Percentiles rank a stretch among this genome's conserved stretches.
Conservation (phyloP, 129 eudicot genomes). For the Tanacetum coccineum region DNA sequence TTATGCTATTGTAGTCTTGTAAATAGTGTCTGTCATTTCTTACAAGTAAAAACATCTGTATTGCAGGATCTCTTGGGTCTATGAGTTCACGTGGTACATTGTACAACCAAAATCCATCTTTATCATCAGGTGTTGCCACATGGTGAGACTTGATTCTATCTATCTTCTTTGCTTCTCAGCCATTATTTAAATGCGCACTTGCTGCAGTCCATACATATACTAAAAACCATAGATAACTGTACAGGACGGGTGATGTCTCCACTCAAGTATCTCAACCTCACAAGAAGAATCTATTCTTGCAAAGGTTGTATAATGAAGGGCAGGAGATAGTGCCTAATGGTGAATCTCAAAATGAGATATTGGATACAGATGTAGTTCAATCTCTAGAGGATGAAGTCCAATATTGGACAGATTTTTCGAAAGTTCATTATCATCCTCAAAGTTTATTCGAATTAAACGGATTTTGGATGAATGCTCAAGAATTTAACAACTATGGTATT, state of each 20-base stretch:
- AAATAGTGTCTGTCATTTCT: neutral
- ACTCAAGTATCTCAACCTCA: conserved; percentile 60
- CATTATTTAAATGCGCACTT: neutral
- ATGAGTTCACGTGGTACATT: conserved; percentile 79
- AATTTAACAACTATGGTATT: conserved; percentile 61
- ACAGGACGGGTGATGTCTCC: conserved; percentile 74
- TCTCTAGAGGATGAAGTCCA: conserved; percentile 67
- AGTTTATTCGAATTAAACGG: conserved; percentile 84
- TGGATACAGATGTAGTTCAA: conserved; percentile 67
- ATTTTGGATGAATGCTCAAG: conserved; percentile 50
- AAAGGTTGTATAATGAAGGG: conserved; percentile 70
- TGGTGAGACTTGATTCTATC: conserved; percentile 53
- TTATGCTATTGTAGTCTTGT: neutral
- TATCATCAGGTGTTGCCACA: conserved; percentile 43
- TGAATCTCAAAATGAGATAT: conserved; percentile 39
- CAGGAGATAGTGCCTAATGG: conserved; percentile 16
- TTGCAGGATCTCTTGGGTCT: conserved; percentile 85
- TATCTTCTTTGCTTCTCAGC: neutral
- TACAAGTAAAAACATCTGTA: conserved; percentile 1
- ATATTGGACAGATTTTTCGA: conserved; percentile 90
- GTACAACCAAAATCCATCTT: conserved; percentile 52
- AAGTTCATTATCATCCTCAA: conserved; percentile 93
- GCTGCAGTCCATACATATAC: conserved; percentile 6
- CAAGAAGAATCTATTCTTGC: conserved; percentile 75
- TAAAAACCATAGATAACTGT: conserved; percentile 19